Evolutionary conservation across 2,329 filamentous ascomycete genomes (phyloP), one percentile per base, ranked within the genome.

Genomic region (Penicillium sp.): DNA sequence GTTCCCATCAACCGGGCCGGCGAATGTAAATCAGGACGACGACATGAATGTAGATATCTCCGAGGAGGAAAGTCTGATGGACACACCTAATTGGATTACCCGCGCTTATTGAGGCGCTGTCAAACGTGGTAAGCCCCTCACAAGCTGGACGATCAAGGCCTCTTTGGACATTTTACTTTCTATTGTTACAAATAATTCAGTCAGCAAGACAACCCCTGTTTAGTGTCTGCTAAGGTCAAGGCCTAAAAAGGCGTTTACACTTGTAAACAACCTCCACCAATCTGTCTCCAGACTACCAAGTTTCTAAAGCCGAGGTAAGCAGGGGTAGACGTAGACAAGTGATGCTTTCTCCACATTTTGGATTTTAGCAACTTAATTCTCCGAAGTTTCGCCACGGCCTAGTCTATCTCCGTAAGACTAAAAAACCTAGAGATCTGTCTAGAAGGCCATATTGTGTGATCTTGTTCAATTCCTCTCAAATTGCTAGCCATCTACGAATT

Each of bases 281-380:
- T 17, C 13, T 28, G 44, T 28, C 15, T 9, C 24, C 6, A 28
- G 24, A 17, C 24, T 28, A 28, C 24, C 44, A 26, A 47, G 5
- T 47, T 28, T 28, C 10, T 19, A 47, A 28, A 10, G 28, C 24
- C 44, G 44, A 47, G 44, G 44, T 28, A 47, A 26, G 44, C 22
- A 26, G 42, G 19, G 17, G 22, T 28, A 47, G 26, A 7, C 44
- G 10, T 17, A n/a, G 15, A 13, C 3, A 26, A 17, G 8, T 17
- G 19, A 47, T 28, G 15, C 44, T n/a, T 28, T 47, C 44, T 47
- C 44, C 44, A 24, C 44, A 47, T 28, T 28, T 47, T 47, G 42
- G 12, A 45, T 6, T 6, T 10, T 12, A n/a, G 15, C n/a, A 8
- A 9, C 3, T 15, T 8, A 28, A 17, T 47, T 47, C 44, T 7